Conservation (phyloP, 2,329 filamentous ascomycete genomes). For the Achaetomium macrosporum region DNA sequence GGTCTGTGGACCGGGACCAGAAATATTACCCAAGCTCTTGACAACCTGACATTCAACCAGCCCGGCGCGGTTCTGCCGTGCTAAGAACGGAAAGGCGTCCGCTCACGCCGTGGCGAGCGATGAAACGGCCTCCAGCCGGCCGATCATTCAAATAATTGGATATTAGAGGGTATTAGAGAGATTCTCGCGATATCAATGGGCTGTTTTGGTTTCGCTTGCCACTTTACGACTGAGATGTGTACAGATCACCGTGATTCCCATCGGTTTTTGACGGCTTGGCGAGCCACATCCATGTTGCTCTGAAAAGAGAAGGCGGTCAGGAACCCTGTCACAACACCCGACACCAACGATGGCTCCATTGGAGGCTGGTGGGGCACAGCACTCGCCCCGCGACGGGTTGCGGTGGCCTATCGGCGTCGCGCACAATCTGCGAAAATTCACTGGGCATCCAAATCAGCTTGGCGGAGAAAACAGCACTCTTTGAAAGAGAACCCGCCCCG, state of each 20-base stretch:
- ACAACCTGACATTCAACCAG: background rate
- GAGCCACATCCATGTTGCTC: background rate
- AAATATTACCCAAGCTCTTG: background rate
- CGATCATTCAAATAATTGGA: background rate
- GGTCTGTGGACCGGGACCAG: background rate
- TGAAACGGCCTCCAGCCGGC: background rate
- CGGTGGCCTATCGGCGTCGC: constrained; percentile 17
- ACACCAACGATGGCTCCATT: background rate
- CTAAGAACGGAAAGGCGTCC: constrained; percentile 7
- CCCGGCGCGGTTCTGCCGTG: background rate
- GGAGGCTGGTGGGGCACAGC: constrained; percentile 8
- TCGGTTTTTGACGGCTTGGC: background rate
- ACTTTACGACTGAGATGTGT: background rate
- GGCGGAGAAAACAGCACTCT: constrained; percentile 8
- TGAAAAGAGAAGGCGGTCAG: constrained; percentile 18
- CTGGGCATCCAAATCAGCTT: constrained; percentile 20
- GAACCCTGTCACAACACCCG: background rate
- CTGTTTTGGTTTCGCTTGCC: background rate
- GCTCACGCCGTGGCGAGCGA: background rate
- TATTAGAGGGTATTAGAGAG: background rate
- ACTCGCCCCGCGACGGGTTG: constrained; percentile 21
- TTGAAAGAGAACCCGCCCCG: constrained; percentile 10
- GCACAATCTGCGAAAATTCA: constrained; percentile 27
- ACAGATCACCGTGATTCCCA: background rate
- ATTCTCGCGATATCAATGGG: background rate